Conservation (phyloP, 805 yeast genomes). For the Wickerhamiella siamensis region DNA sequence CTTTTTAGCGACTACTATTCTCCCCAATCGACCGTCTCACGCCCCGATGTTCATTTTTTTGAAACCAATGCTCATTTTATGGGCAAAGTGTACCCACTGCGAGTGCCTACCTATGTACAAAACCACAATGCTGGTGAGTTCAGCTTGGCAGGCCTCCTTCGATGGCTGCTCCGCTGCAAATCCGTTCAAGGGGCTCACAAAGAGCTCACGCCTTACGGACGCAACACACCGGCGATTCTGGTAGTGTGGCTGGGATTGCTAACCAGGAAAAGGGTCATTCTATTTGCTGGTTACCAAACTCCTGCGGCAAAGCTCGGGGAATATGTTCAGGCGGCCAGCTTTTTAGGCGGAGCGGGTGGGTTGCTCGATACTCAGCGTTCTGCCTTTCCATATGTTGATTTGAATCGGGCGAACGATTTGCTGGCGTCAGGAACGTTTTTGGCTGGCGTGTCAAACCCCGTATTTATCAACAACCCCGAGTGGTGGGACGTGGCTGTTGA, state of each 20-base stretch:
- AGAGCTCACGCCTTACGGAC: constrained; percentile 40
- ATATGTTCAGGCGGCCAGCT: constrained; percentile 34
- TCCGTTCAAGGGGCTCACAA: constrained; percentile 14
- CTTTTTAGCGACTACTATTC: constrained; percentile 4
- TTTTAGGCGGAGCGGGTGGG: constrained; percentile 41
- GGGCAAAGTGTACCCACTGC: constrained; percentile 21
- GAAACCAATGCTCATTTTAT: constrained; percentile 20
- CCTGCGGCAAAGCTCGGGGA: constrained; percentile 39
- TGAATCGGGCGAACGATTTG: constrained; percentile 38
- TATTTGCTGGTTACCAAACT: constrained; percentile 30
- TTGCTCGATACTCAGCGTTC: constrained; percentile 34
- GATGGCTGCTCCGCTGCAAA: constrained; percentile 20
- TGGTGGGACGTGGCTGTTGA: constrained; percentile 46
- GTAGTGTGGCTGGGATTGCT: constrained; percentile 38
- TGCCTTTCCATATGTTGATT: constrained; percentile 43
- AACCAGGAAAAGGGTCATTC: constrained; percentile 37
- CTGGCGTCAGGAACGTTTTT: constrained; percentile 35
- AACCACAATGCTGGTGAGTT: constrained; percentile 24
- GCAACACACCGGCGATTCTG: constrained; percentile 39
- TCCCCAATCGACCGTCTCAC: neutral
- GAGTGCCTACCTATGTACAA: constrained; percentile 22
- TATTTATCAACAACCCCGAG: constrained; percentile 38
- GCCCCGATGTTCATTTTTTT: constrained; percentile 21
- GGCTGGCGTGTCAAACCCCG: constrained; percentile 50
- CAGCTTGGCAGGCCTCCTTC: constrained; percentile 11